Evolutionary conservation across 495 filamentous ascomycete species (phyloP).

Genomic region (Aspergillus coremiiformis): DNA sequence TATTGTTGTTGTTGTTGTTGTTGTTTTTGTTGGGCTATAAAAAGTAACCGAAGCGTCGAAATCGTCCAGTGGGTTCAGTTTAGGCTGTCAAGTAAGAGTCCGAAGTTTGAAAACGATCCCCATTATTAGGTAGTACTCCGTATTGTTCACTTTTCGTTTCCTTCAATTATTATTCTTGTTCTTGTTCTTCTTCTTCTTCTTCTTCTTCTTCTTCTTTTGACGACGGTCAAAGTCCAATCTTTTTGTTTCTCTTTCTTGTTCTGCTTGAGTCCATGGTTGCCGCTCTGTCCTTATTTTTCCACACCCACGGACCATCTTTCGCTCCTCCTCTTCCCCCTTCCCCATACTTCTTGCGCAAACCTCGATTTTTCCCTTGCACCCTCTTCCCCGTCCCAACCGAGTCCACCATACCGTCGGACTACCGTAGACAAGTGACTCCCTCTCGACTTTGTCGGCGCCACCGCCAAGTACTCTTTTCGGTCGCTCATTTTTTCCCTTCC

Average conservation of each 20-base stretch:
- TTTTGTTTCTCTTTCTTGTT: neutral
- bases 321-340: neutral
- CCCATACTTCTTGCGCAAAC: neutral
- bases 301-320: neutral
- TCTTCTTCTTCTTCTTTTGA: too few species aligned
- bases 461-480: neutral
- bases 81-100: too few species aligned
- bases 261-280: neutral
- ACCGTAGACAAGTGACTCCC: neutral
- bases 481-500: slow-evolving; percentile 1
- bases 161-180: too few species aligned
- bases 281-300: neutral
- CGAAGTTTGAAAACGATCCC: too few species aligned
- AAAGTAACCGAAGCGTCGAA: too few species aligned
- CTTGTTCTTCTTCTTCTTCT: too few species aligned
- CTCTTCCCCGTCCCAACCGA: neutral
- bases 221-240: slow-evolving; percentile 1
- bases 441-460: neutral
- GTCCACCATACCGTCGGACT: neutral
- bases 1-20: too few species aligned
- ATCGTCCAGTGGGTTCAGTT: too few species aligned
- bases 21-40: too few species aligned
- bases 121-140: too few species aligned
- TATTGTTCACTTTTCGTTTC: too few species aligned
- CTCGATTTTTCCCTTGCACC: neutral